Evolutionary conservation across 345 rosid species (phyloP).

Genomic region (Eucalyptus grandis): DNA sequence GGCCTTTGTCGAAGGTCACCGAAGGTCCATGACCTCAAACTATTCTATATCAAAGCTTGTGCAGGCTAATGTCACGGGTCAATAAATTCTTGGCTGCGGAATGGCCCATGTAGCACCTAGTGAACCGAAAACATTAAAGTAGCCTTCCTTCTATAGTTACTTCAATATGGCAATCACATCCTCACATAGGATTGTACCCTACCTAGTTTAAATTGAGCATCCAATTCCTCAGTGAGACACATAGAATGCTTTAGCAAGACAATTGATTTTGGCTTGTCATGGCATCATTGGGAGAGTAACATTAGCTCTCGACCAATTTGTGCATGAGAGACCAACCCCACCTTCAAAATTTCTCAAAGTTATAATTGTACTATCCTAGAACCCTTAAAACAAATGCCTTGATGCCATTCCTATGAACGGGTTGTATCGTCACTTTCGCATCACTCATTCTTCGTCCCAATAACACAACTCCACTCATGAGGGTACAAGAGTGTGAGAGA

Average conservation of each 20-base stretch:
- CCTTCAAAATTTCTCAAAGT: too few species aligned
- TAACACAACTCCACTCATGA: not conserved
- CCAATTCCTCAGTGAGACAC: not conserved
- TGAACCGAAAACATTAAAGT: too few species aligned
- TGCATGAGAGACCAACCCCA: rapidly evolving
- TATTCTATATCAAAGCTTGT: too few species aligned
- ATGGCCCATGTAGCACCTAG: too few species aligned
- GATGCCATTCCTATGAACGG: not conserved
- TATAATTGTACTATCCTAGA: too few species aligned
- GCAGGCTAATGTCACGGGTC: too few species aligned
- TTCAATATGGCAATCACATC: not conserved
- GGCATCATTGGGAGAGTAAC: not conserved
- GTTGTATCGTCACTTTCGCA: not conserved
- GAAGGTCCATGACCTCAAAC: too few species aligned
- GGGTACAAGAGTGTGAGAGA: not conserved
- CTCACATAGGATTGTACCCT: not conserved
- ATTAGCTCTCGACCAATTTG: not conserved
- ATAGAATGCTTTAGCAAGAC: not conserved
- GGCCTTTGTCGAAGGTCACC: too few species aligned
- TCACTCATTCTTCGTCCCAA: not conserved
- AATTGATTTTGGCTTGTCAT: not conserved
- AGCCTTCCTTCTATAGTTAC: too few species aligned
- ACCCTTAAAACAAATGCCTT: not conserved
- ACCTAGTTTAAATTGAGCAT: not conserved
- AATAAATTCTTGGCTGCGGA: too few species aligned